phyloP scores from a whole-genome alignment of 768 basidiomycete genomes.

The Hypholoma fasciculare region DNA sequence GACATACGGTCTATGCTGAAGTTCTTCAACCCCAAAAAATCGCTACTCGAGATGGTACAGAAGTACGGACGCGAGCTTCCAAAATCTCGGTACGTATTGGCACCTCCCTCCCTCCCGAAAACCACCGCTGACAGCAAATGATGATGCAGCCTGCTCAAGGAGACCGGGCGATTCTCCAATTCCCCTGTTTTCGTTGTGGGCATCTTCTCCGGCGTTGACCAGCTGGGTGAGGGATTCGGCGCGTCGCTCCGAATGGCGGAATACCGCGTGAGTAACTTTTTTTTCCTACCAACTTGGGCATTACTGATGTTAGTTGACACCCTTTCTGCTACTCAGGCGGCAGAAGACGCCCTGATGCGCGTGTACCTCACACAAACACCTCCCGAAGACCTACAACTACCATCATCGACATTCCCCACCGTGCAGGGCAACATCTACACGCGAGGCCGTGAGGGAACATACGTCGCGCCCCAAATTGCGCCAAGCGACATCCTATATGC shows the following conservation, averaged over 20 bases:
- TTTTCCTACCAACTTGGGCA: background rate
- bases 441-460: conserved; percentile 41
- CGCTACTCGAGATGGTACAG: conserved; percentile 74
- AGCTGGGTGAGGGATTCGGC: conserved; percentile 95
- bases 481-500: conserved; percentile 69
- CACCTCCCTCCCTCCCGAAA: too few species aligned
- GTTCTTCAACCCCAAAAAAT: conserved; percentile 46
- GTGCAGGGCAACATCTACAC: conserved; percentile 55
- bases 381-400: conserved; percentile 64
- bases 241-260: conserved; percentile 94
- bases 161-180: conserved; percentile 89
- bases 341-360: conserved; percentile 82
- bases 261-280: conserved; percentile 65
- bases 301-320: conserved; percentile 1
- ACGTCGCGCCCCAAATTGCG: conserved; percentile 54
- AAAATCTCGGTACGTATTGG: conserved; percentile 53
- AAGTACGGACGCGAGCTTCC: conserved; percentile 65
- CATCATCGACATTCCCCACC: conserved; percentile 71
- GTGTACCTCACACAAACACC: conserved; percentile 83
- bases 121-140: too few species aligned
- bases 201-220: conserved; percentile 78
- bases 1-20: conserved; percentile 55
- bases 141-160: conserved; percentile 73
- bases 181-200: conserved; percentile 97
- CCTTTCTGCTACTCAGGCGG: conserved; percentile 49